These are phyloP conservation scores for Xylaria bambusicola DNA, from an alignment of 495 filamentous ascomycete species.

Conservation along the genomic window DNA sequence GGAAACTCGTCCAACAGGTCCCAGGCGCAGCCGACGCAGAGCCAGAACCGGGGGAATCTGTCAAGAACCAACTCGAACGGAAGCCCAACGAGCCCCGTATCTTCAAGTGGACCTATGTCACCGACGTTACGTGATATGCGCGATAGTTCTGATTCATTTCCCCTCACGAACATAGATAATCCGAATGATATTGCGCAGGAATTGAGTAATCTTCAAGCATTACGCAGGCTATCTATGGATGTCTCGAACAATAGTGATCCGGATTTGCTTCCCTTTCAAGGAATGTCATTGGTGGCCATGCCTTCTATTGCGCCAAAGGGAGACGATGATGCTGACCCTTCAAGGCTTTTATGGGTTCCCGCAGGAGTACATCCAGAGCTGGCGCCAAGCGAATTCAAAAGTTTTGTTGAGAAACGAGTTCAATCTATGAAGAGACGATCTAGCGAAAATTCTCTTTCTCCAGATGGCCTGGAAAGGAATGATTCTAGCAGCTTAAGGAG, in stretches of 20 bases:
- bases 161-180: constrained; percentile 88
- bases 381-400: constrained; percentile 94
- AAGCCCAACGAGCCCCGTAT: constrained; percentile 38
- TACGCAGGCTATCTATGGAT: constrained; percentile 98
- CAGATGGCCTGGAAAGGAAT: constrained; percentile 59
- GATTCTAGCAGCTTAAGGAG: constrained; percentile 69
- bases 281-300: constrained; percentile 58
- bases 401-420: constrained; percentile 90
- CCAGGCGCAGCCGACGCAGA: constrained; percentile 44
- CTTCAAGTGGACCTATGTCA: constrained; percentile 37
- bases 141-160: constrained; percentile 73
- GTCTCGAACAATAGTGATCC: constrained; percentile 88
- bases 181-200: constrained; percentile 93
- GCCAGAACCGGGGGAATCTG: constrained; percentile 45
- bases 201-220: constrained; percentile 89
- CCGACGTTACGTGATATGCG: constrained; percentile 58
- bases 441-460: constrained; percentile 67
- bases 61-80: constrained; percentile 50
- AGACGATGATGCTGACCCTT: constrained; percentile 82
- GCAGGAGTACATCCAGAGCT: constrained; percentile 92
- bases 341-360: constrained; percentile 92
- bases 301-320: constrained; percentile 75
- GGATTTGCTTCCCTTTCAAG: constrained; percentile 82
- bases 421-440: constrained; percentile 85
- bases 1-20: constrained; percentile 37